A percentile compares a stretch with the other conserved stretches of the same genome.
These are phyloP conservation scores for Anthostomella pinea DNA, from an alignment of 2,329 filamentous ascomycete species.

Conservation along the genomic window DNA sequence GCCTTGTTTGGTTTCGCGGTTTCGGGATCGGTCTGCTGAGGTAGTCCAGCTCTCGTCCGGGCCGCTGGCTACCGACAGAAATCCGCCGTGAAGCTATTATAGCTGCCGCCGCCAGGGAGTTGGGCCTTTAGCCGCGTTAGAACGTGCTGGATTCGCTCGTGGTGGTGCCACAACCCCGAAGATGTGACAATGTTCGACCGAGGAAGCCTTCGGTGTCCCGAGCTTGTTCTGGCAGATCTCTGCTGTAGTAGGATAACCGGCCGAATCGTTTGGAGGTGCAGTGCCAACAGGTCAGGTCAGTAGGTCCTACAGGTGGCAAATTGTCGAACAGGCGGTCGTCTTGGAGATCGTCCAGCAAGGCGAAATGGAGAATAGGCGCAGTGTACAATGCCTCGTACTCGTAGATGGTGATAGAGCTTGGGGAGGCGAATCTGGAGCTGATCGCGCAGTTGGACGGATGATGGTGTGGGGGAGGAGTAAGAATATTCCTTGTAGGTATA, in stretches of 20 bases:
- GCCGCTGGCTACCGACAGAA: conserved; percentile 5
- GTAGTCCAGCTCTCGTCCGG: conserved; percentile 8
- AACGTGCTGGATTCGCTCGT: conserved; percentile 12
- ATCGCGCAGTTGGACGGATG: conserved; percentile 23
- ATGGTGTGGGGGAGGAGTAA: conserved; percentile 26
- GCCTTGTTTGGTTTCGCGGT: conserved; percentile 3
- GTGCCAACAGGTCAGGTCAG: no score
- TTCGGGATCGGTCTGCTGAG: conserved; percentile 5
- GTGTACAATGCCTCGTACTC: conserved; percentile 15
- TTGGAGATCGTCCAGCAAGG: no score
- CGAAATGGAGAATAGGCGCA: conserved; percentile 2
- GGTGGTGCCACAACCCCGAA: conserved; percentile 7
- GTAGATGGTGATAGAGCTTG: conserved; percentile 16
- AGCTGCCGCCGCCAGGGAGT: conserved; percentile 8
- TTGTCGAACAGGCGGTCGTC: no score
- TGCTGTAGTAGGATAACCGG: no score
- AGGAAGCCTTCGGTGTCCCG: no score
- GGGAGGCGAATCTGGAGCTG: conserved; percentile 16
- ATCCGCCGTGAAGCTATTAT: conserved; percentile 9
- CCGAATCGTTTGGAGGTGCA: no score
- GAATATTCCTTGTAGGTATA: conserved; percentile 22
- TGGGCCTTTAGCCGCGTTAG: conserved; percentile 5
- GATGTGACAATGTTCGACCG: conserved; percentile 8
- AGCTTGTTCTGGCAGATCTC: no score
- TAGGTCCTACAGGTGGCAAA: no score